Conservation (phyloP, 129 eudicot species). For the Helianthus annuus region DNA sequence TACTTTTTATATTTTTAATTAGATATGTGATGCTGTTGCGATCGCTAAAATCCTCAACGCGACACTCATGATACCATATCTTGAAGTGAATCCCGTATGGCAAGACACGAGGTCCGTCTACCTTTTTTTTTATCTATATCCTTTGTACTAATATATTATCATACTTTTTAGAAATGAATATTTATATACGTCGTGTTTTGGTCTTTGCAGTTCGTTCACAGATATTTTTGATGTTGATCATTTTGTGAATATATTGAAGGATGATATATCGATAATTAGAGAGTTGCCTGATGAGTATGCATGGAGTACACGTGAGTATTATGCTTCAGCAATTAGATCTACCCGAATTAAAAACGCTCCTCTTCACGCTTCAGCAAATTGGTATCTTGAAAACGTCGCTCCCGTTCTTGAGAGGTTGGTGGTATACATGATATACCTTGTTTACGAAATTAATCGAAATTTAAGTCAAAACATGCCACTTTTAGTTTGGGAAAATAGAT, state of each 20-base stretch:
- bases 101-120: conserved; percentile 81
- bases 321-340: conserved; percentile 86
- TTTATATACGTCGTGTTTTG: neutral
- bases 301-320: conserved; percentile 99
- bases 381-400: conserved; percentile 81
- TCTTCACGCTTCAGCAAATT: conserved; percentile 90
- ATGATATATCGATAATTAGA: conserved; percentile 74
- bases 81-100: conserved; percentile 99
- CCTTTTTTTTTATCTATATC: neutral
- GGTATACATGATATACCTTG: conserved; percentile 15
- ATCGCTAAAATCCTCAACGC: conserved; percentile 94
- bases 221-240: conserved; percentile 98
- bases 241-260: conserved; percentile 83
- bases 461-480: neutral
- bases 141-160: neutral
- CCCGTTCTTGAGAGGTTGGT: conserved; percentile 85
- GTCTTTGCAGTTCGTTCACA: conserved; percentile 63
- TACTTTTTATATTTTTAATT: conserved; percentile 19
- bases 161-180: conserved; percentile 1
- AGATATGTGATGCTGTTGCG: conserved; percentile 99
- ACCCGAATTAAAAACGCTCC: conserved; percentile 94
- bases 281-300: conserved; percentile 85
- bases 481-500: neutral
- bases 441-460: neutral
- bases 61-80: conserved; percentile 87